phyloP scores from a whole-genome alignment of 2,329 filamentous ascomycete species.

The Apiospora sp. region DNA sequence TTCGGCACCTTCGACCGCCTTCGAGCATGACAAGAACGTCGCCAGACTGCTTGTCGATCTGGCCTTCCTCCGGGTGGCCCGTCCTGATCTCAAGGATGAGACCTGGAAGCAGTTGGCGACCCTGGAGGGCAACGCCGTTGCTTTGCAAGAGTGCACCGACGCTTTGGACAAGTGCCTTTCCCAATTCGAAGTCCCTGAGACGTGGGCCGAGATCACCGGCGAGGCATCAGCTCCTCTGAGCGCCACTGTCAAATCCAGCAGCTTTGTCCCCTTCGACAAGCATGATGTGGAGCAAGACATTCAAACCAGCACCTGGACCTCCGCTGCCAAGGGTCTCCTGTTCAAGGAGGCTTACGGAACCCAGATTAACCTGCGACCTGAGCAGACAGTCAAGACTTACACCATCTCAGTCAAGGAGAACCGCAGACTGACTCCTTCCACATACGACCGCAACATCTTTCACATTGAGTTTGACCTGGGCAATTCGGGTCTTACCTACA shows the following conservation, averaged over 20 bases:
- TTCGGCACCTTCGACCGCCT: constrained; percentile 69
- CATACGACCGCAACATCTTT: constrained; percentile 99
- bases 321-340: constrained; percentile 82
- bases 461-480: constrained; percentile 99
- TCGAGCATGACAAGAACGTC: constrained; percentile 68
- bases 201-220: constrained; percentile 78
- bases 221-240: constrained; percentile 66
- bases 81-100: constrained; percentile 69
- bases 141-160: constrained; percentile 66
- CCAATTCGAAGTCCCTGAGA: constrained; percentile 76
- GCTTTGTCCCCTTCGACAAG: constrained; percentile 84
- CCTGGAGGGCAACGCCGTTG: constrained; percentile 61
- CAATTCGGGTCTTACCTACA: constrained; percentile 88
- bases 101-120: constrained; percentile 71
- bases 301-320: constrained; percentile 77
- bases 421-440: constrained; percentile 84
- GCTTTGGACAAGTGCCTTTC: constrained; percentile 75
- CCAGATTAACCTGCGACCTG: constrained; percentile 77
- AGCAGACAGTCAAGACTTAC: constrained; percentile 84
- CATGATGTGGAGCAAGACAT: constrained; percentile 73
- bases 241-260: constrained; percentile 75
- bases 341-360: constrained; percentile 96
- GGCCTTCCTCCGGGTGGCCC: constrained; percentile 81
- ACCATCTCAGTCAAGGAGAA: constrained; percentile 95
- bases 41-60: constrained; percentile 78